A percentile compares a stretch with the other conserved stretches of the same genome.
These are phyloP conservation scores for Coniochaeta sp. DNA, from an alignment of 2,329 filamentous ascomycete species.

Conservation along the genomic window DNA sequence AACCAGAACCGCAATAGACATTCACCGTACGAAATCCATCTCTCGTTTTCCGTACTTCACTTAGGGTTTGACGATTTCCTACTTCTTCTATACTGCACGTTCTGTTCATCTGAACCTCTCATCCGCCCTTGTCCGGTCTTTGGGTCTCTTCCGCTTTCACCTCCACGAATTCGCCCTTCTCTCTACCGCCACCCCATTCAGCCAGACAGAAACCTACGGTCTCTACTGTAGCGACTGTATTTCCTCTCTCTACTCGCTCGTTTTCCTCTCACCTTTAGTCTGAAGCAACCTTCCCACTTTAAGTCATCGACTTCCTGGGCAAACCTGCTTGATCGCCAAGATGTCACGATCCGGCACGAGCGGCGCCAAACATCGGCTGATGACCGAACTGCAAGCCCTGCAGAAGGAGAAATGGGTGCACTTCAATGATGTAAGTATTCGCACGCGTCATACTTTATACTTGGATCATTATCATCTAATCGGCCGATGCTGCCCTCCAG, in stretches of 20 bases:
- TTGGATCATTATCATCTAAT: background rate
- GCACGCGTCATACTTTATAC: background rate
- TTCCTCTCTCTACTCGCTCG: background rate
- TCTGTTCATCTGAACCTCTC: too few species aligned
- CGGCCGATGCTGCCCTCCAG: background rate
- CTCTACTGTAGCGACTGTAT: background rate
- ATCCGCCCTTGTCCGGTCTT: too few species aligned
- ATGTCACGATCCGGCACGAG: constrained; percentile 1
- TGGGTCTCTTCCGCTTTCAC: too few species aligned
- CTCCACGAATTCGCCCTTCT: too few species aligned
- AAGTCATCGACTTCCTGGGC: background rate
- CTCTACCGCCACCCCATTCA: too few species aligned
- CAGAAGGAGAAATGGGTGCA: constrained; percentile 90
- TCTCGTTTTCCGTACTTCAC: background rate
- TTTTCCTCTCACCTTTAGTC: too few species aligned
- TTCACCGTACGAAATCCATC: background rate
- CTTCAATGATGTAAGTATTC: constrained; percentile 60
- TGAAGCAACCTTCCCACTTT: background rate
- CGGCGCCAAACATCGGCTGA: constrained; percentile 70
- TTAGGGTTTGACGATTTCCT: background rate
- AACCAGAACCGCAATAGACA: background rate
- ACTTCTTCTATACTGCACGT: background rate
- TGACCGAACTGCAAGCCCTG: constrained; percentile 79
- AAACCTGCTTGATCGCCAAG: background rate
- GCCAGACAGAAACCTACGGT: too few species aligned